Conservation (phyloP, 768 basidiomycete genomes). For the Agrocybe chaxingu region DNA sequence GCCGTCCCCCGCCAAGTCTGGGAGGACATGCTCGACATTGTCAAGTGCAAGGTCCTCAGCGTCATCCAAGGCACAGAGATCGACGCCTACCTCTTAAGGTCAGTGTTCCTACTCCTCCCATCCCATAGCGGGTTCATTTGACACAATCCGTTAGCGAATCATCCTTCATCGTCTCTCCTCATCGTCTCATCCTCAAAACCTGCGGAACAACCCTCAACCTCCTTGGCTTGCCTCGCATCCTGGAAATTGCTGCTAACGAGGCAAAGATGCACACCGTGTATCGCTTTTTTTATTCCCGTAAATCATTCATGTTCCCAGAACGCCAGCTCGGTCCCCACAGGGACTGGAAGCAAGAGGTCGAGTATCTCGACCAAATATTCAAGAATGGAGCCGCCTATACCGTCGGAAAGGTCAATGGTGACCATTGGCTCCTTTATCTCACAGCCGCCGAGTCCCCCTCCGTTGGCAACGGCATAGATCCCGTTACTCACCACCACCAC, state of each 20-base stretch:
- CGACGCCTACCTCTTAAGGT: conserved; percentile 97
- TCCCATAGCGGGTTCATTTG: conserved; percentile 6
- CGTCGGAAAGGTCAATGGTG: conserved; percentile 95
- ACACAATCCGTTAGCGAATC: conserved; percentile 70
- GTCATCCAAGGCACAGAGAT: conserved; percentile 84
- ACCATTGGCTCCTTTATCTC: conserved; percentile 97
- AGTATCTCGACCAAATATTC: conserved; percentile 89
- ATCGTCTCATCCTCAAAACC: conserved; percentile 96
- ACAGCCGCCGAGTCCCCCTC: conserved; percentile 51
- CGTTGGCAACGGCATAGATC: conserved; percentile 8
- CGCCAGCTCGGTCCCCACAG: conserved; percentile 89
- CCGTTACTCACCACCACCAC: conserved; percentile 12
- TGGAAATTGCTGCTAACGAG: conserved; percentile 80
- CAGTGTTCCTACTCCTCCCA: conserved; percentile 20
- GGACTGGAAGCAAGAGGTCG: conserved; percentile 92
- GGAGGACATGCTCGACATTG: conserved; percentile 97
- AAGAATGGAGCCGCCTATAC: conserved; percentile 90
- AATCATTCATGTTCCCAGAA: conserved; percentile 99
- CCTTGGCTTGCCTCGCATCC: conserved; percentile 89
- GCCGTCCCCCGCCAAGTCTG: conserved; percentile 72
- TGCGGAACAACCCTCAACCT: conserved; percentile 99
- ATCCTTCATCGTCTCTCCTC: conserved; percentile 90
- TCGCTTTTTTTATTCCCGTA: conserved; percentile 96
- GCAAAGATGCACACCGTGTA: conserved; percentile 70
- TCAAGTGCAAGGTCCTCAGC: conserved; percentile 94